Evolutionary conservation across 2,329 filamentous ascomycete genomes (phyloP), one percentile per base, ranked within the genome.

Genomic region (Thelonectria olida): DNA sequence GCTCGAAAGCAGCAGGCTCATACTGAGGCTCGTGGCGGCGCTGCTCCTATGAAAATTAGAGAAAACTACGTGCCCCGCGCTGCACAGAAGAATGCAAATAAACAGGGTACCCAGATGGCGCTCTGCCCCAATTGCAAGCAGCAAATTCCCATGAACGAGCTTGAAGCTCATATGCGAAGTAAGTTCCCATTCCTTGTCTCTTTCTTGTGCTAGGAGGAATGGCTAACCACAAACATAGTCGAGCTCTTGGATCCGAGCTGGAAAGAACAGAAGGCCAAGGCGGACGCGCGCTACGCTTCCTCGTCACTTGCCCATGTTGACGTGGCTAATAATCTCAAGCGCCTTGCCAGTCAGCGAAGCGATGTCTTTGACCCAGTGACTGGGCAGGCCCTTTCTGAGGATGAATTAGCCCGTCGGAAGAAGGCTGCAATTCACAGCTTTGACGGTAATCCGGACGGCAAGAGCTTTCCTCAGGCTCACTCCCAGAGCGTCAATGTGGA

Each of bases 81-180:
- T 2, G 90, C 92, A 42, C 89, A 90, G 57, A 86, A 90, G 73
- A 85, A 88, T 25, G 88, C 90, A 47, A 90, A 88, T 73, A 88
- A 86, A 73, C 84, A 87, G 65, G 85, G 84, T 54, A 82, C 82
- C 41, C 84, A 88, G 66, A 92, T 89, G 75, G 91, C 90, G 4
- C 82, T 97, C 58, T 98, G 95, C 76, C 94, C 94, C 58, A 97
- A 97, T 78, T 98, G 96, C 83, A 91, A 92, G 70, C 92, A 97
- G 79, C 89, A 92, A 68, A 93, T 97, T 61, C 92, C 93, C 7
- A 88, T 92, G 71, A 88, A 91, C 70, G 95, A 98, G 79, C 85
- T 97, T 67, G 92, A 96, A 62, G 90, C 95, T 66, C 95, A 98
- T 74, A 95, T 98, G 88, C 88, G 92, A 77, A 97, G 89, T 90